A percentile compares a stretch with the other conserved stretches of the same genome.
These are phyloP conservation scores for Saccharomycopsis sp. DNA, from an alignment of 805 yeast genomes.

Conservation along the genomic window DNA sequence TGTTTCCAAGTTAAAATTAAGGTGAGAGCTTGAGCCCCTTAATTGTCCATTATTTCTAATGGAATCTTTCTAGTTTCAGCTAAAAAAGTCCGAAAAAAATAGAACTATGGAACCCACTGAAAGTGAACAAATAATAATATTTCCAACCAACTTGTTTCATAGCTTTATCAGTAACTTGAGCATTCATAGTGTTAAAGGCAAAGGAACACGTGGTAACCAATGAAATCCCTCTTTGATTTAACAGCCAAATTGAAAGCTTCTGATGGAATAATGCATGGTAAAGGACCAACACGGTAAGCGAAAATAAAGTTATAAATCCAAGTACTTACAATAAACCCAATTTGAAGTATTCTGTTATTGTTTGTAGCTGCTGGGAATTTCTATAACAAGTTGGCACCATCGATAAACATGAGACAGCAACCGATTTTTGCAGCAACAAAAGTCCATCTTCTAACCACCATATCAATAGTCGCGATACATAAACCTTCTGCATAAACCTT, in stretches of 20 bases:
- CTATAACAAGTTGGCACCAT: constrained; percentile 24
- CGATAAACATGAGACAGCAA: constrained; percentile 21
- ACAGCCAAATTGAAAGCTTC: constrained; percentile 11
- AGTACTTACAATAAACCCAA: constrained; percentile 27
- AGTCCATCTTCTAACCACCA: constrained; percentile 25
- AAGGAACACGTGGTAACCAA: constrained; percentile 25
- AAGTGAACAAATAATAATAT: constrained; percentile 25
- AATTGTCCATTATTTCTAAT: constrained; percentile 9
- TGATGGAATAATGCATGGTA: constrained; percentile 21
- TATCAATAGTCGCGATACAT: constrained; percentile 23
- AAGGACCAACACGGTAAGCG: constrained; percentile 25
- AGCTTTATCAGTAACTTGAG: constrained; percentile 29
- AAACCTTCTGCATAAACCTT: constrained; percentile 23
- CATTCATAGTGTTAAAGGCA: constrained; percentile 32
- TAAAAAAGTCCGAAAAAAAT: constrained; percentile 29
- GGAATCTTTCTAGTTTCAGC: constrained; percentile 28
- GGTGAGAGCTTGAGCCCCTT: constrained; percentile 11
- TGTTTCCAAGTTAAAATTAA: constrained; percentile 13
- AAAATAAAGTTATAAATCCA: constrained; percentile 28
- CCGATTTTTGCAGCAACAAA: constrained; percentile 18
- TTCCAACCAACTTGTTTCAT: constrained; percentile 26
- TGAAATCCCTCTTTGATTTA: constrained; percentile 7
- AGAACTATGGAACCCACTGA: constrained; percentile 27
- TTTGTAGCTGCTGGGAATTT: constrained; percentile 23
- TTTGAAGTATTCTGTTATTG: constrained; percentile 24